Evolutionary conservation across 441 rosid species (phyloP).

Genomic region (Syzygium malaccense): DNA sequence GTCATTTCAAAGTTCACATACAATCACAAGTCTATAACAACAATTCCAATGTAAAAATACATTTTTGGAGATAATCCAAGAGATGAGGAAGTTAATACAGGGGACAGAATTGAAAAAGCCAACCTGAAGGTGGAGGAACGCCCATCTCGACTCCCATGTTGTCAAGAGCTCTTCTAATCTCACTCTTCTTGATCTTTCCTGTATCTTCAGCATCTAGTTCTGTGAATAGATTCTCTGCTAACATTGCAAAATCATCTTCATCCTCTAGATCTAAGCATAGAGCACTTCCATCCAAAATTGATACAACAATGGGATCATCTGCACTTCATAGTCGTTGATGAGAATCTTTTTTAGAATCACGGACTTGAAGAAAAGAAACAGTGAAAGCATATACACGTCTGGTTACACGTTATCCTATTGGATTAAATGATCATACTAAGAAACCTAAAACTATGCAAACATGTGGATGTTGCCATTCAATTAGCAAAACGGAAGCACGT

Average conservation of each 20-base stretch:
- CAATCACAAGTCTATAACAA: background rate
- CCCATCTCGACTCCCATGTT: conserved; percentile 85
- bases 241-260: conserved; percentile 90
- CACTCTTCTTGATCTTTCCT: conserved; percentile 62
- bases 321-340: background rate
- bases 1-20: background rate
- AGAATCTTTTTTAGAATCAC: background rate
- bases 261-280: conserved; percentile 57
- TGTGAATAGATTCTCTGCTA: conserved; percentile 77
- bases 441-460: background rate
- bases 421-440: background rate
- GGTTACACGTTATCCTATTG: background rate
- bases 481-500: background rate
- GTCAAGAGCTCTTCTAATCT: conserved; percentile 47
- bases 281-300: conserved; percentile 59
- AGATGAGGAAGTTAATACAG: background rate
- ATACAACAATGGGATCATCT: conserved; percentile 61
- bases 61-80: background rate
- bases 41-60: background rate
- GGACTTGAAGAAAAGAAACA: background rate
- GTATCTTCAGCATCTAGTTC: conserved; percentile 74
- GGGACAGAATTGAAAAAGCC: background rate
- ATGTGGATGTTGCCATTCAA: background rate
- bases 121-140: conserved; percentile 76
- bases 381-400: background rate